phyloP scores from a whole-genome alignment of 495 filamentous ascomycete species.

The Penicillium cataractarum region DNA sequence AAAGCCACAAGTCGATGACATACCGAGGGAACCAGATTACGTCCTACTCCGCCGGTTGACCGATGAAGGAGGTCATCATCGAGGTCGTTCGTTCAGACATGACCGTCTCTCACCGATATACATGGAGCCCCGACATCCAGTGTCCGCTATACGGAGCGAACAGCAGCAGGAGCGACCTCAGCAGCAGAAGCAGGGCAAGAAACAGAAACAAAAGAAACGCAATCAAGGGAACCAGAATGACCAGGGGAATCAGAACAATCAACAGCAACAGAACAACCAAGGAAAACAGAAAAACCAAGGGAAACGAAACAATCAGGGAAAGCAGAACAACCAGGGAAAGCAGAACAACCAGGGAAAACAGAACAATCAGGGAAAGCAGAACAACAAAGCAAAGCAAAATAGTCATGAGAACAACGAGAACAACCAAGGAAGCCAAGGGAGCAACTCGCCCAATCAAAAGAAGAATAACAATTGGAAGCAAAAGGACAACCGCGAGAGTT shows the following conservation, averaged over 20 bases:
- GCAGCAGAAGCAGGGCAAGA: not conserved
- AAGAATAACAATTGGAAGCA: not conserved
- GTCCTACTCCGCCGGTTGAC: not conserved
- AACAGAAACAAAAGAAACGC: slow-evolving; percentile 1
- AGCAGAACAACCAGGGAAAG: too few relatives aligned
- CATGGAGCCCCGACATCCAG: not conserved
- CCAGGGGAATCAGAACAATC: not conserved
- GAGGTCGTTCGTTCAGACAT: not conserved
- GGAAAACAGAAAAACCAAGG: not conserved
- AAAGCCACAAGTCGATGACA: not conserved
- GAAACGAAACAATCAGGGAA: too few relatives aligned
- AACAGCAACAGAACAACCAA: not conserved
- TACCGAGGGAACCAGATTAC: not conserved
- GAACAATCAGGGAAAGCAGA: too few relatives aligned
- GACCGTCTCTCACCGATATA: not conserved
- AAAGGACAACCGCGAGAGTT: not conserved
- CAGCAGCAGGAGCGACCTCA: not conserved
- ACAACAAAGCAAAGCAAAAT: too few relatives aligned
- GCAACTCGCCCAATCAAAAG: not conserved
- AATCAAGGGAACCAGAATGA: not conserved
- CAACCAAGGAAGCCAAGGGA: not conserved
- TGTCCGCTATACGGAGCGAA: too few relatives aligned
- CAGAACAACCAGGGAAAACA: not conserved
- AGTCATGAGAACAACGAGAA: too few relatives aligned
- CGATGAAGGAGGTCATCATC: not conserved